Evolutionary conservation across 306 rosid species (phyloP).

Genomic region (Vigna mungo): DNA sequence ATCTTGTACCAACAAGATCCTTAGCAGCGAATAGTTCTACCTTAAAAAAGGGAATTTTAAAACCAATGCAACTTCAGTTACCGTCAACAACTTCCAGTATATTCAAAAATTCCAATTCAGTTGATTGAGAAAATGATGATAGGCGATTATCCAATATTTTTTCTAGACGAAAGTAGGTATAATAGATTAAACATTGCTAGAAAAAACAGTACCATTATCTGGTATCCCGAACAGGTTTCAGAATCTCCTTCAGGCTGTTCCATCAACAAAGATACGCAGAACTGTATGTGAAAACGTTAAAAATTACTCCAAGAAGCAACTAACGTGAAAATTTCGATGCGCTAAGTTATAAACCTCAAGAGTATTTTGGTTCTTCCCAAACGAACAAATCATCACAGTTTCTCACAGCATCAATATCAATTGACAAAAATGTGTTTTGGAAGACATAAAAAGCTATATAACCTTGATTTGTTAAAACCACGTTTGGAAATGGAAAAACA

Average conservation of each 20-base stretch:
- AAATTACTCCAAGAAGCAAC: constrained; percentile 57
- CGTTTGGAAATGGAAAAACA: too few species aligned
- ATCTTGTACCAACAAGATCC: constrained; percentile 85
- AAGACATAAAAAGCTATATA: too few species aligned
- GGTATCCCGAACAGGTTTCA: constrained; percentile 64
- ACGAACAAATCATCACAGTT: not conserved
- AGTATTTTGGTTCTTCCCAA: not conserved
- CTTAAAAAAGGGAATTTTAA: constrained; percentile 58
- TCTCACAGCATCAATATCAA: not conserved
- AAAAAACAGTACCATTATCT: constrained; percentile 72
- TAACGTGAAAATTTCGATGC: not conserved
- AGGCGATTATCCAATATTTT: not conserved
- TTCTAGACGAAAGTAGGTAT: not conserved
- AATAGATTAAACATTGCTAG: constrained; percentile 34
- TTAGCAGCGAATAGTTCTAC: constrained; percentile 93
- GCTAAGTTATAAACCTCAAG: not conserved
- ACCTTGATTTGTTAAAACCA: too few species aligned
- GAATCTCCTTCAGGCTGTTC: constrained; percentile 63
- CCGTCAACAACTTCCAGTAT: constrained; percentile 19
- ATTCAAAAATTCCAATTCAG: not conserved
- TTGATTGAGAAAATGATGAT: not conserved
- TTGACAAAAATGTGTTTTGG: too few species aligned
- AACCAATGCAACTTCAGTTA: constrained; percentile 22
- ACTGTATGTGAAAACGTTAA: constrained; percentile 80
- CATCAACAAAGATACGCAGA: constrained; percentile 82